Conservation (phyloP, 495 filamentous ascomycete genomes). For the Apodospora peruviana region DNA sequence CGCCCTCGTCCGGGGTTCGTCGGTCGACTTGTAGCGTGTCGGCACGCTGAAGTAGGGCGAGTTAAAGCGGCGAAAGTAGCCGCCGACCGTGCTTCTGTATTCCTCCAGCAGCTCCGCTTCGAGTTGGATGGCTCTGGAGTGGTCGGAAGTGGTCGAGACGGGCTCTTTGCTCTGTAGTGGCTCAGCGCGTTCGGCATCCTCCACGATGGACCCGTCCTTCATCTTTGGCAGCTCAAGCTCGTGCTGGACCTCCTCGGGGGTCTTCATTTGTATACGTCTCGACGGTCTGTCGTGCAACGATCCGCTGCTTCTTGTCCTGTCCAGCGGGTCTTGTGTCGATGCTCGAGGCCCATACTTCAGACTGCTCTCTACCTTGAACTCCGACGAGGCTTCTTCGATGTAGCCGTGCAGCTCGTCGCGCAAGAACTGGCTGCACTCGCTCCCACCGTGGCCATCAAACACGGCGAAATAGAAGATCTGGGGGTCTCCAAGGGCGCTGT, state of each 20-base stretch:
- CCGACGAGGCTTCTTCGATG: conserved; percentile 69
- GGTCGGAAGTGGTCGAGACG: conserved; percentile 25
- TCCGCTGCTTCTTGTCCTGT: background rate
- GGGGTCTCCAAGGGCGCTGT: conserved; percentile 76
- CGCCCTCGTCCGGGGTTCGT: conserved; percentile 14
- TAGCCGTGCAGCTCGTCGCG: conserved; percentile 81
- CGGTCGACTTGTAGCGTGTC: conserved; percentile 1
- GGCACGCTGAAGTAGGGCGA: conserved; percentile 55
- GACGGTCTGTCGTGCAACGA: conserved; percentile 8
- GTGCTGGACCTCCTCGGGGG: conserved; percentile 26
- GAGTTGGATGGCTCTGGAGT: conserved; percentile 48
- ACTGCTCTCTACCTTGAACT: conserved; percentile 71
- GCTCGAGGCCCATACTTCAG: conserved; percentile 34
- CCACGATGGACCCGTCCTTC: conserved; percentile 22
- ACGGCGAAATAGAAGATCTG: conserved; percentile 96
- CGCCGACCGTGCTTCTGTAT: conserved; percentile 82
- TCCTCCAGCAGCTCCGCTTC: conserved; percentile 63
- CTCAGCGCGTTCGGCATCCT: conserved; percentile 16
- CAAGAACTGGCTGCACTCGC: conserved; percentile 81
- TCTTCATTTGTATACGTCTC: conserved; percentile 33
- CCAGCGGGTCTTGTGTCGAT: background rate
- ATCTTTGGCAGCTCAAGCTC: conserved; percentile 22
- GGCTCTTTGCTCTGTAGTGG: conserved; percentile 28
- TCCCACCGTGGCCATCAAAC: conserved; percentile 94
- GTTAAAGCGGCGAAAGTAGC: conserved; percentile 87